Conservation (phyloP, 2,329 filamentous ascomycete genomes). For the Botryotinia calthae region DNA sequence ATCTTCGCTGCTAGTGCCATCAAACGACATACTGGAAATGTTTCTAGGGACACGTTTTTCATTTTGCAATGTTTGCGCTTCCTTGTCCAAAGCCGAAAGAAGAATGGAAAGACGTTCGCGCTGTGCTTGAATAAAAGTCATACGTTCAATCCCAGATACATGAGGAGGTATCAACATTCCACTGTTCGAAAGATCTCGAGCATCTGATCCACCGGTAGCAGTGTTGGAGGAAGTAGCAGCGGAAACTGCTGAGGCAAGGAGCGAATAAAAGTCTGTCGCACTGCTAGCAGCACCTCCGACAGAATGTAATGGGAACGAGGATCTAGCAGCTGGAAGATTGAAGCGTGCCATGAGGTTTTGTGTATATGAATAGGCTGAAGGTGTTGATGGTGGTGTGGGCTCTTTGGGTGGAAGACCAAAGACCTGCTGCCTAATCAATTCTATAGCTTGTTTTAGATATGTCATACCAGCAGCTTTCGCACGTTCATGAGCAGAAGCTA, state of each 20-base stretch:
- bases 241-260: constrained; percentile 72
- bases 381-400: constrained; percentile 46
- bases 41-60: constrained; percentile 33
- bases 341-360: constrained; percentile 83
- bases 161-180: constrained; percentile 68
- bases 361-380: constrained; percentile 60
- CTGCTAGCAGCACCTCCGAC: constrained; percentile 44
- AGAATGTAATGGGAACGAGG: constrained; percentile 42
- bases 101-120: constrained; percentile 73
- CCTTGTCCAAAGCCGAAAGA: constrained; percentile 73
- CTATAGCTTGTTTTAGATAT: constrained; percentile 70
- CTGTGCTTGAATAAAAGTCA: constrained; percentile 74
- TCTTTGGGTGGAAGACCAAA: constrained; percentile 68
- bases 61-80: constrained; percentile 61
- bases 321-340: constrained; percentile 70
- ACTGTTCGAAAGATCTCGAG: constrained; percentile 51
- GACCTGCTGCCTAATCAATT: constrained; percentile 70
- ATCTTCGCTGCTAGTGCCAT: constrained; percentile 37
- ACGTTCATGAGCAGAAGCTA: constrained; percentile 75
- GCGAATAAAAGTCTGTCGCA: constrained; percentile 68
- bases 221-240: constrained; percentile 41
- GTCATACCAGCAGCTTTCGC: constrained; percentile 73
- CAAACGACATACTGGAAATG: constrained; percentile 31
- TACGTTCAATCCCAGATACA: constrained; percentile 65
- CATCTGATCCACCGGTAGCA: constrained; percentile 35